phyloP scores from a whole-genome alignment of 2,329 filamentous ascomycete genomes.

The Paraphaeosphaeria minitans region DNA sequence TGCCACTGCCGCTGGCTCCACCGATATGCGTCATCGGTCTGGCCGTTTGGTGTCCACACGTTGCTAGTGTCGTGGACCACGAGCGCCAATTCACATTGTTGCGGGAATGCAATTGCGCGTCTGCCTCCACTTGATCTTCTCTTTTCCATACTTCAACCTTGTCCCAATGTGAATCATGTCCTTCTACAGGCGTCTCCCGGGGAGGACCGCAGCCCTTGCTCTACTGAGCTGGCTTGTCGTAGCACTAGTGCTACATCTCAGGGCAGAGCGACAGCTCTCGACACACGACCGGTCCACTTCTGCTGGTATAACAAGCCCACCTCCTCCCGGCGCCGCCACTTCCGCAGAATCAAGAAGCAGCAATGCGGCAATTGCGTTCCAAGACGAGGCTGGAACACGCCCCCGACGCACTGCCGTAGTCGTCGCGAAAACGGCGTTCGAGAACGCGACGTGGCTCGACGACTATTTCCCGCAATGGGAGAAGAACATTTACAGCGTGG shows the following conservation, averaged over 20 bases:
- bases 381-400: slow-evolving; percentile 14
- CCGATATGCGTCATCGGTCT: slow-evolving; percentile 1
- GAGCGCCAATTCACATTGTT: neutral
- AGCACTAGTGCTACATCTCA: slow-evolving; percentile 37
- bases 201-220: slow-evolving; percentile 30
- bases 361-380: slow-evolving; percentile 1
- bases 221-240: slow-evolving; percentile 28
- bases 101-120: neutral
- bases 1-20: neutral
- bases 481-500: slow-evolving; percentile 51
- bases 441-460: slow-evolving; percentile 50
- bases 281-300: slow-evolving; percentile 25
- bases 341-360: slow-evolving; percentile 3
- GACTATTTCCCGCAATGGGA: slow-evolving; percentile 47
- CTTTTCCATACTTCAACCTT: neutral
- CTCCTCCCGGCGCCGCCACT: neutral
- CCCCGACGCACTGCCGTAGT: slow-evolving; percentile 40
- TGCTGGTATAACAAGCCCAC: neutral
- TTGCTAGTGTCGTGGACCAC: neutral
- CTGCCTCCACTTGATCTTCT: neutral
- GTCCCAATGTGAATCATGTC: slow-evolving; percentile 28
- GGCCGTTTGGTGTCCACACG: neutral
- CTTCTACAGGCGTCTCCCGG: slow-evolving; percentile 32
- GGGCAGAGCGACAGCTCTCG: slow-evolving; percentile 31
- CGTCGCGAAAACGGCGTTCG: slow-evolving; percentile 45